Evolutionary conservation across 805 yeast genomes (phyloP), one percentile per base, ranked within the genome.

Genomic region (Saturnispora hagleri): DNA sequence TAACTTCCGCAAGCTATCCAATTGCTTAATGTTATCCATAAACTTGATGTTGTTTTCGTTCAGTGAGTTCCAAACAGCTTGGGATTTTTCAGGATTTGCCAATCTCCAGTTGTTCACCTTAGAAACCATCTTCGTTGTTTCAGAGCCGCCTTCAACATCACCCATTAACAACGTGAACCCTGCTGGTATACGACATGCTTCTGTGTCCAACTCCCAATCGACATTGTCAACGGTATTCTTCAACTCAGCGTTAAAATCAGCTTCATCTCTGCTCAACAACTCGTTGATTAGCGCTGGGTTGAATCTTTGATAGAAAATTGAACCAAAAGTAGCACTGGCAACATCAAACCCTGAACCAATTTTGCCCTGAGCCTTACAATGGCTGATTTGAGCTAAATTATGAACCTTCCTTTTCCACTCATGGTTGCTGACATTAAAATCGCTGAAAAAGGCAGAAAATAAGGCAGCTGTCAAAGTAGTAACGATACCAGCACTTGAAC

Each of bases 311-410:
- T 93, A 93, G 5, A 82, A 74, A 45, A 90, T 84, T 0, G 96
- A 86, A 1, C 99, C 99, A 66, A 76, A 91, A 0, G 87, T 84
- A 0, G 99, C 99, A 26, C 97, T 84, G 0, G 96, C 98, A 42
- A 93, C 95, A 64, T 93, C 99, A 67, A 93, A 93, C 0, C 99
- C 99, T 3, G 97, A 89, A 0, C 99, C 99, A 26, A 93, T 82
- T 66, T 93, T 93, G 33, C 88, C 87, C 66, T 93, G 99, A 3
- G 99, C 98, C 52, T 80, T 76, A 65, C 97, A 90, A 66, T 93
- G 99, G 0, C 96, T 84, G 8, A 87, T 72, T 65, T 93, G 99
- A 0, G 97, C 80, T 27, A 89, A 67, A 60, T 89, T 91, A 65
- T 93, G 98, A 35, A 91, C 72, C n/a, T 65, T 54, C 4, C 59